Percentiles rank a stretch among this genome's conserved stretches.
Evolutionary conservation across 169 alveolate genomes (phyloP).

Genomic region (Babesia caballi): DNA sequence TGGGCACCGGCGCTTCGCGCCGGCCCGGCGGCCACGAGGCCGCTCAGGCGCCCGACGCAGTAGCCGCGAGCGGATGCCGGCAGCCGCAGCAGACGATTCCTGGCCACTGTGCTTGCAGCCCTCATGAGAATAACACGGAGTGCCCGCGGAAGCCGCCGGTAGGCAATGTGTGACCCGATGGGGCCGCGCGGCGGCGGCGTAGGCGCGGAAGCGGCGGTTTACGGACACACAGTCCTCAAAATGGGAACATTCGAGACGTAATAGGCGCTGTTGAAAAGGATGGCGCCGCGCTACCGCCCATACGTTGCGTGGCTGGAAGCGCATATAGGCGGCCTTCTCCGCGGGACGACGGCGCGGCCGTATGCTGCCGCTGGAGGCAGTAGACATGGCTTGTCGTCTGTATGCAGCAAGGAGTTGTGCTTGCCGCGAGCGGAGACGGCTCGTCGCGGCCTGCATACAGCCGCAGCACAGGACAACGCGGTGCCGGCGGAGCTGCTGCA

Average conservation of each 20-base stretch:
- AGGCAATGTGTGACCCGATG: constrained; percentile 31
- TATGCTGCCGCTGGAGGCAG: neutral
- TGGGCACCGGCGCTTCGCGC: neutral
- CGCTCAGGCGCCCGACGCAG: neutral
- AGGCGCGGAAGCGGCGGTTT: neutral
- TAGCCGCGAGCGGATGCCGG: neutral
- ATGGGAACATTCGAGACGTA: neutral
- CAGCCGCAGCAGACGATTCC: neutral
- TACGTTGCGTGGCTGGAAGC: constrained; percentile 24
- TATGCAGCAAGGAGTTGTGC: neutral
- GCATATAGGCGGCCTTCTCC: constrained; percentile 3
- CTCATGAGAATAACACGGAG: constrained; percentile 2
- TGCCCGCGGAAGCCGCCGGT: neutral
- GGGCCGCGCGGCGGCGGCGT: neutral
- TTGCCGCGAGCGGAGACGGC: too few species aligned
- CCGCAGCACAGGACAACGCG: neutral
- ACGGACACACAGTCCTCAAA: constrained; percentile 1
- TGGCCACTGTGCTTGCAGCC: constrained; percentile 7
- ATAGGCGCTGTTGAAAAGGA: neutral
- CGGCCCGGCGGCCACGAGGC: neutral
- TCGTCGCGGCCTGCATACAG: neutral
- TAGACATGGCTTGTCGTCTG: neutral
- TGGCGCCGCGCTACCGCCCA: constrained; percentile 12
- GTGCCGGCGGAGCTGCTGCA: constrained; percentile 8
- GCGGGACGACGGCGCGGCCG: neutral